Base-by-base conservation (phyloP, 345 rosid species). In the Capsella bursapastoris region DNA sequence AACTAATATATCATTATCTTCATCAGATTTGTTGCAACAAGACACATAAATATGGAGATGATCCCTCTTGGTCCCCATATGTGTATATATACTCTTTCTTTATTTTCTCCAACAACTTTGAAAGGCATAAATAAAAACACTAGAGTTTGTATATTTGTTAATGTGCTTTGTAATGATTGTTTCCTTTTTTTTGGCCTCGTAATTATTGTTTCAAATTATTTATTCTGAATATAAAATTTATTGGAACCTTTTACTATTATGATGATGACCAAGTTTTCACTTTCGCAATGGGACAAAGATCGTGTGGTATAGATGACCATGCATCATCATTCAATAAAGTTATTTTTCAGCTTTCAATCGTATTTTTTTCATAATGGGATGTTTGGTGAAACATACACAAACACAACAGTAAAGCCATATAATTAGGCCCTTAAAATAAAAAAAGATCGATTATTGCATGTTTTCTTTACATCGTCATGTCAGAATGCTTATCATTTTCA, bases 381-480 rank as follows among this genome's bases (percentile, higher is more conserved):
- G 80, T 77, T 71, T 71, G 76, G 80, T 77, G 77, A 57, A 65
- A 38, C 72, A 77, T 70, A 76, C 80, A 77, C 72, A 64, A 49
- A 71, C 76, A 57, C 32, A 77, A 70, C 61, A 65, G 44, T 51
- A 63, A 49, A 70, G 44, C 67, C 62, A 32, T 32, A 40, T 45
- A 48, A 29, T 57, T 48, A 52, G 71, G 62, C 12, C 31, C 65
- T 57, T 31, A 3, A 40, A 14, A 70, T 64, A 77, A 70, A 48
- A 70, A 48, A 22, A 22, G 76, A 37, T 38, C 55, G 48, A 77
- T 70, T 31, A 77, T 70, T 70, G 58, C 76, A 57, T 70, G 55
- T 18, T 76, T 63, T 61, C 70, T 70, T 63, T 70, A 56, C 66
- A 32, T 28, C 47, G 61, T 63, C 60, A 70, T 70, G 71, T 70